Base-by-base conservation (phyloP, 2,329 filamentous ascomycete genomes). In the Pseudogymnoascus sp. region DNA sequence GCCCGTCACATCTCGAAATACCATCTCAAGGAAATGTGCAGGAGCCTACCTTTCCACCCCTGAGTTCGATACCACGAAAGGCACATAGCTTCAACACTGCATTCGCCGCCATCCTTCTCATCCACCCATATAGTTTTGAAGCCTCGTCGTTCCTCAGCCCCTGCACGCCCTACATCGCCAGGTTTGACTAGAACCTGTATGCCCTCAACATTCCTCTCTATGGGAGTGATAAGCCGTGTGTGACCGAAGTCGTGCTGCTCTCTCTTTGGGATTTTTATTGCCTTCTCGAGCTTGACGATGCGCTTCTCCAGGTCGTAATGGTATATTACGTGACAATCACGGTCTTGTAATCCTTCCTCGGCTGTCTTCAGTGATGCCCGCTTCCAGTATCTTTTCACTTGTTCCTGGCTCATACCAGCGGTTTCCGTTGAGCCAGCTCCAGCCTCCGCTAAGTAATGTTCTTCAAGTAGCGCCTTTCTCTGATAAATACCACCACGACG, bases 271-370 rank as follows among this genome's bases (percentile, higher is more conserved):
- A 97, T 84, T 65, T 89, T 91, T 5, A 97, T 79, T 36, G 85
- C 84, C 71, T 86, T 93, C 74, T 99, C 94, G 0, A 99, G 82
- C 75, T 97, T 97, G 59, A 84, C 82, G n/a, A 97, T 84, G 1
- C 94, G 88, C 74, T 96, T 97, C 73, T 97, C 93, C 5, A 99
- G 78, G 70, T 97, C 93, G 70, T 96, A 91, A 72, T 99, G 93
- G 72, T 91, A 93, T 63, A 96, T 94, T 25, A 96, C 76, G 74
- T 99, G 94, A 63, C 93, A 96, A 62, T 94, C 83, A 29, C 86
- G 85, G 69, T 99, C 94, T 72, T 96, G 88, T 0, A 99, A 80
- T 0, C 91, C 94, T 41, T 83, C 79, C 74, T 96, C 92, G 71
- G 94, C 97, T 0, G 94, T 99, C 6, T 79, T 76, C 3, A 90